Percentiles rank a stretch among this genome's conserved stretches.
Conservation (phyloP, 495 filamentous ascomycete species). For the Cercophora newfieldiana region DNA sequence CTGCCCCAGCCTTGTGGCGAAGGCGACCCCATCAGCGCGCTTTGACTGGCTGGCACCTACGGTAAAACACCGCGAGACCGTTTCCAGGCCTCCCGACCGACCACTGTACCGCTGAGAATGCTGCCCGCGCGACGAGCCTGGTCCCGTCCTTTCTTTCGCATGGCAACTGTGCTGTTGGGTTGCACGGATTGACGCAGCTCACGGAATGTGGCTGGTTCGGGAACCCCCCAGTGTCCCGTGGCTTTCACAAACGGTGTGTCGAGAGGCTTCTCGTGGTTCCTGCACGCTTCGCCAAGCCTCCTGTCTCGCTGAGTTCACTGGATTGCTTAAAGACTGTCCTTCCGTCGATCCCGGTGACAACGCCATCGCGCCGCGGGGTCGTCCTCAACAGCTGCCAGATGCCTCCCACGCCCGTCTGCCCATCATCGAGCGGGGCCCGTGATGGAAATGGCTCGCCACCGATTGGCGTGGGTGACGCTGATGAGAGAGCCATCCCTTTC, state of each 20-base stretch:
- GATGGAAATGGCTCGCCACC: slow-evolving; percentile 17
- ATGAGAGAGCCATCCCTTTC: slow-evolving; percentile 1
- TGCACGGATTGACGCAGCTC: slow-evolving; percentile 11
- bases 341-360: slow-evolving; percentile 11
- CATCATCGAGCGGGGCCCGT: slow-evolving; percentile 1
- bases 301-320: not conserved
- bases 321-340: not conserved
- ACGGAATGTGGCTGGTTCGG: slow-evolving; percentile 16
- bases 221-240: not conserved
- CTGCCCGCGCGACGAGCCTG: slow-evolving; percentile 2
- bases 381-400: not conserved
- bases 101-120: not conserved
- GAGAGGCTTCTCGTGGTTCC: slow-evolving; percentile 2
- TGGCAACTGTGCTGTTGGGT: not conserved
- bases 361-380: not conserved
- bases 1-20: slow-evolving; percentile 35
- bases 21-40: slow-evolving; percentile 15
- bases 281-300: not conserved
- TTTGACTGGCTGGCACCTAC: slow-evolving; percentile 31
- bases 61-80: slow-evolving; percentile 29
- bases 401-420: no score
- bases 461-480: slow-evolving; percentile 26
- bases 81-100: slow-evolving; percentile 16
- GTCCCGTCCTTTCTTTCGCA: slow-evolving; percentile 18
- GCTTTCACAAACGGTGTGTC: not conserved